Base-by-base conservation (phyloP, 2,329 filamentous ascomycete species). In the Leptographium procerum region DNA sequence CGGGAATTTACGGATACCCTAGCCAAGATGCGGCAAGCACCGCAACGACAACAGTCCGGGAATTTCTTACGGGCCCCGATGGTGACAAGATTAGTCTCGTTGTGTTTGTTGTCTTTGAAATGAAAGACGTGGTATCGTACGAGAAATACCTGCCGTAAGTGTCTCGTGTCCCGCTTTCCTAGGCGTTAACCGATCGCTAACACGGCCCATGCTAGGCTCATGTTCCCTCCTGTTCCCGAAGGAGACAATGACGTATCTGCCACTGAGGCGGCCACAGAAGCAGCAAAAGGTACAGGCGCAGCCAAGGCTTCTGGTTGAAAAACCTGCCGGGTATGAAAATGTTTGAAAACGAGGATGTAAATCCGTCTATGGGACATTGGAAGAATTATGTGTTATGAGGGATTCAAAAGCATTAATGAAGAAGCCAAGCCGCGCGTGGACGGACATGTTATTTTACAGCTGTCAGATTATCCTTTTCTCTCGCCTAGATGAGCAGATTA, bases 1-100 rank as follows among this genome's bases (percentile, higher is more conserved):
- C 92, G 1, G 94, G 92, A 0, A 71, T 96, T 1, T 97, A 96
- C 51, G 89, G 89, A 1, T 97, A 95, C 68, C 92, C 92, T 0
- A 88, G 83, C 65, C 63, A 68, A 1, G 79, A 85, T 47, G 94
- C 92, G 1, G 89, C 90, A 0, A 70, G 76, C n/a, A 78, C 86
- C 11, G 94, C 90, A 1, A 78, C 87, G 56, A 74, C 79, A 34
- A 71, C 80, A 1, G 79, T 85, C 11, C 76, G 79, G 57, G 68
- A 72, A 40, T 86, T 83, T 61, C 66, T 86, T n/a, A 75, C 78
- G 22, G 68, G 71, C 5, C 65, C 74, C 5, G 65, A 74, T 14
- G 76, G 75, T 1, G 59, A 67, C 26, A 79, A 77, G 65, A 70
- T 96, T 33, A 82, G 89, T 51, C 82, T 83, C 64, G 81, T 97